Base-by-base conservation (phyloP, 176 grass and related monocot species). In the Oryza brachyantha region DNA sequence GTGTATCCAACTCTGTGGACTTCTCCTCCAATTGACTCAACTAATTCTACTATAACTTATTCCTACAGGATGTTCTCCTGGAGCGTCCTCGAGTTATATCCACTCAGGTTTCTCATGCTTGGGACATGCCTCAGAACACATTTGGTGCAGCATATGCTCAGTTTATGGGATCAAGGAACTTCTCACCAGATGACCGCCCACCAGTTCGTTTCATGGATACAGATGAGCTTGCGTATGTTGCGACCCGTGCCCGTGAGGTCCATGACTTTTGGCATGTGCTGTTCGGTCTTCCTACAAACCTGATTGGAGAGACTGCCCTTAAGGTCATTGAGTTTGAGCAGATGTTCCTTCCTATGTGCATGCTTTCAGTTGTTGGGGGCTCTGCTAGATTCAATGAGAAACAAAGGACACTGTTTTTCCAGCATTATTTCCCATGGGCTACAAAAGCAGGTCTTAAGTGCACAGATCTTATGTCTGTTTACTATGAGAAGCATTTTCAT, bases 91-190 rank as follows among this genome's bases (percentile, higher is more conserved):
- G 85, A 61, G 92, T 99, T 29, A 86, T 99, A 91, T 95, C 92
- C 74, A 61, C 81, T 0, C 67, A 87, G 71, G 96, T 99, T 36
- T 91, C 96, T 17, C 90, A 80, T 52, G 92, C 92, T 31, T 93
- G 92, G 96, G 92, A 95, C 78, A 85, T 93, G 86, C 88, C 84
- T 42, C 70, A 83, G 63, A 91, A 89, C 85, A 99, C 96, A 86
- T 99, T 99, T 27, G 96, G 96, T 70, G 85, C 88, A 2, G 90
- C 90, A 13, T 95, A 93, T 73, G 96, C 96, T 62, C 89, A 75
- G 74, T 99, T 99, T 75, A 99, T 99, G 96, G 96, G 92, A 78
- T 95, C 92, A 73, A 99, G 92, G 79, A 99, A 99, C 84, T 95
- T 95, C 86, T 95, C 90, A 27, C 96, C 92, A 2, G 96, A 99